These are phyloP conservation scores for Barbatosphaeria neglecta DNA, from an alignment of 495 filamentous ascomycete genomes.

Conservation along the genomic window DNA sequence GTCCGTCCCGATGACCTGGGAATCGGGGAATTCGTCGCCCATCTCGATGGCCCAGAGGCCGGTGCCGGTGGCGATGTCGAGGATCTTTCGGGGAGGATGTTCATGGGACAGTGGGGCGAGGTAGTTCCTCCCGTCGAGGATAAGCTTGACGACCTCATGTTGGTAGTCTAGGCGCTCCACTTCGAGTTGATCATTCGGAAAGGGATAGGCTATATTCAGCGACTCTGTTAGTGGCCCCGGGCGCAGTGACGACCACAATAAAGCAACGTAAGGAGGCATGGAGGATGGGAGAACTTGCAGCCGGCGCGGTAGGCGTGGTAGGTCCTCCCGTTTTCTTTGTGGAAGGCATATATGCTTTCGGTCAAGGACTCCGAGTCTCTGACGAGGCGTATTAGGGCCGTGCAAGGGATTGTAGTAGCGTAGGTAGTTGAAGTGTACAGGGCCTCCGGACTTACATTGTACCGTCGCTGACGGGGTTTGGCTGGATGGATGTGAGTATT, in stretches of 20 bases:
- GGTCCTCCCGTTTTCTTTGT: conserved; percentile 49
- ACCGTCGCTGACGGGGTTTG: not conserved
- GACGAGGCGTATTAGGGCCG: not conserved
- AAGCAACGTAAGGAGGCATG: not conserved
- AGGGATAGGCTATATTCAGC: conserved; percentile 39
- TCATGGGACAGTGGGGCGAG: conserved; percentile 41
- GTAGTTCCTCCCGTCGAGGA: conserved; percentile 40
- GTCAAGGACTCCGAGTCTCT: conserved; percentile 24
- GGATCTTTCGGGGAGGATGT: conserved; percentile 39
- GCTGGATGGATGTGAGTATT: not conserved
- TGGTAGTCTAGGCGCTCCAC: conserved; percentile 44
- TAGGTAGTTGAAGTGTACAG: not conserved
- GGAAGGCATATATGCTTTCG: conserved; percentile 32
- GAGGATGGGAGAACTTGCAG: conserved; percentile 12
- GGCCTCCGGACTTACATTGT: not conserved
- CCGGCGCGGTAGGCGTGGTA: conserved; percentile 47
- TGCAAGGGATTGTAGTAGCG: not conserved
- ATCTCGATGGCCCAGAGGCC: conserved; percentile 38
- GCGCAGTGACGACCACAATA: no score
- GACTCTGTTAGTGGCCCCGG: no score
- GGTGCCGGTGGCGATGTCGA: conserved; percentile 63
- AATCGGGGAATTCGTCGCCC: conserved; percentile 32
- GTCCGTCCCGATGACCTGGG: conserved; percentile 27
- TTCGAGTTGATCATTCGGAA: conserved; percentile 50
- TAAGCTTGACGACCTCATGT: conserved; percentile 45